phyloP scores from a whole-genome alignment of 768 basidiomycete species.

The Naganishia vishniacii region DNA sequence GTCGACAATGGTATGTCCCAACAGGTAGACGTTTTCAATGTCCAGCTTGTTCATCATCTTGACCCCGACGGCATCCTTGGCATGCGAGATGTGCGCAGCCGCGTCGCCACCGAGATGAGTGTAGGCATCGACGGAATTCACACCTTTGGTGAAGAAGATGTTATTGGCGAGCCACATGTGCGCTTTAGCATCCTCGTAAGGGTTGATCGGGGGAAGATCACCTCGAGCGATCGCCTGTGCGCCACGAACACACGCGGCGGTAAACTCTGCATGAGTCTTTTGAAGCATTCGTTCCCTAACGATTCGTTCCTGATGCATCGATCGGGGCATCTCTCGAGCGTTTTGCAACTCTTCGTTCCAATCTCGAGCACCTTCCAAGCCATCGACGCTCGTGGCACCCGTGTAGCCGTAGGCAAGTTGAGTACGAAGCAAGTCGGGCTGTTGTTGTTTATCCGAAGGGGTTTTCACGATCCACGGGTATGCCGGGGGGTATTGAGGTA shows the following conservation, averaged over 20 bases:
- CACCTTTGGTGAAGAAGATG: slow-evolving; percentile 52
- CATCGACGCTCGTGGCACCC: slow-evolving; percentile 47
- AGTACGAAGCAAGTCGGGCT: slow-evolving; percentile 48
- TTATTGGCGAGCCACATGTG: slow-evolving; percentile 51
- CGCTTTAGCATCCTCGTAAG: slow-evolving; percentile 48
- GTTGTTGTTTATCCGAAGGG: slow-evolving; percentile 35
- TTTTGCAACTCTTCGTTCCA: slow-evolving; percentile 54
- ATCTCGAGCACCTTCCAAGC: slow-evolving; percentile 50
- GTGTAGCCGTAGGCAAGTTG: slow-evolving; percentile 52
- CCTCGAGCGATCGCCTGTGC: slow-evolving; percentile 50
- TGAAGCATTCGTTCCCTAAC: slow-evolving; percentile 50
- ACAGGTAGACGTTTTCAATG: slow-evolving; percentile 46
- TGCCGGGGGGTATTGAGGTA: slow-evolving; percentile 50
- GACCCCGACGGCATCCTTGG: slow-evolving; percentile 51
- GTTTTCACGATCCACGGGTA: slow-evolving; percentile 49
- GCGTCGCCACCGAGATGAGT: slow-evolving; percentile 51
- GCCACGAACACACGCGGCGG: slow-evolving; percentile 48
- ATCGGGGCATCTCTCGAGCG: slow-evolving; percentile 49
- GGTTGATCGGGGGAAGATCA: slow-evolving; percentile 51
- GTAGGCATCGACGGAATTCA: slow-evolving; percentile 50
- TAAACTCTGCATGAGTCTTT: slow-evolving; percentile 50
- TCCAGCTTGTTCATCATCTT: slow-evolving; percentile 51
- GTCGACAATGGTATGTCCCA: slow-evolving; percentile 52
- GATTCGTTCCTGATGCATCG: slow-evolving; percentile 48
- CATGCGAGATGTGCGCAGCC: slow-evolving; percentile 50